Percentiles rank a stretch among this genome's conserved stretches.
Evolutionary conservation across 805 yeast species (phyloP).

Genomic region (Saccharomycopsis javanensis): DNA sequence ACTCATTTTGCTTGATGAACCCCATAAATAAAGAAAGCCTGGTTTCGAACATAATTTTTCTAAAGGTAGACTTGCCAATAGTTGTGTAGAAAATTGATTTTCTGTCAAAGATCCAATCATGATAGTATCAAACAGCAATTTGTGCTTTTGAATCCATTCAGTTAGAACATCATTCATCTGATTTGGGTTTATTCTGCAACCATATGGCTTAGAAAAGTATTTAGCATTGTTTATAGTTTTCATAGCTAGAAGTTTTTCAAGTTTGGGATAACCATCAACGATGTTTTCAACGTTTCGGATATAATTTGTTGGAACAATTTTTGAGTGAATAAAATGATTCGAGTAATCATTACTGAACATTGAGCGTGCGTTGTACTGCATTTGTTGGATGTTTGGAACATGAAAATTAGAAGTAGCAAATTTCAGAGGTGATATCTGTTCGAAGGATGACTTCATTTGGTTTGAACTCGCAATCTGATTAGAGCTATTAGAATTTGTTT

Average conservation of each 20-base stretch:
- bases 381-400: neutral
- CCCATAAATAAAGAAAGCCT: conserved; percentile 82
- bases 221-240: conserved; percentile 48
- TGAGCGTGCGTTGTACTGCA: neutral
- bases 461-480: neutral
- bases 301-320: conserved; percentile 49
- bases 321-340: conserved; percentile 55
- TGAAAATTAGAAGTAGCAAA: neutral
- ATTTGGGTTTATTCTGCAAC: conserved; percentile 43
- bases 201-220: conserved; percentile 55
- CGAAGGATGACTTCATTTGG: neutral
- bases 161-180: conserved; percentile 49
- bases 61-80: conserved; percentile 58
- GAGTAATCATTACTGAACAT: conserved; percentile 58
- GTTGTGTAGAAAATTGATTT: conserved; percentile 55
- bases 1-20: conserved; percentile 45
- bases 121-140: conserved; percentile 72
- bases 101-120: conserved; percentile 85
- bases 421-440: neutral
- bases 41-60: conserved; percentile 72
- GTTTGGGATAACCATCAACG: conserved; percentile 78
- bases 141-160: conserved; percentile 49
- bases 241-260: conserved; percentile 55
- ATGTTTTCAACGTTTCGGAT: conserved; percentile 60
- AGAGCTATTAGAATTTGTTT: neutral